Conservation (phyloP, 164 flowering plant genomes). For the Vitis amurensis region DNA sequence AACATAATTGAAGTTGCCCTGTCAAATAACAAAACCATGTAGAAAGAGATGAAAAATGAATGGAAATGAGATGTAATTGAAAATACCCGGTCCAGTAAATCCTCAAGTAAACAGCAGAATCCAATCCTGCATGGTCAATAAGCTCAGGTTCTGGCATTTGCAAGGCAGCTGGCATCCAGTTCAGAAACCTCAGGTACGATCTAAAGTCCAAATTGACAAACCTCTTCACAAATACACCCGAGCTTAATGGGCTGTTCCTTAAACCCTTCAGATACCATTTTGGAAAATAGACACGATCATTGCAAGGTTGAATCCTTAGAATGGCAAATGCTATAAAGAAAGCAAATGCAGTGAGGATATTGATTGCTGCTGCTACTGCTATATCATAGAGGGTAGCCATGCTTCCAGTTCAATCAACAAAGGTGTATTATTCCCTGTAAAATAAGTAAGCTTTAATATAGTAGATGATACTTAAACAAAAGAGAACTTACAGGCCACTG, state of each 20-base stretch:
- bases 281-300: constrained; percentile 85
- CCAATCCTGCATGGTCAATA: constrained; percentile 84
- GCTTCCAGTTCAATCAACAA: constrained; percentile 8
- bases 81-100: constrained; percentile 75
- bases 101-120: constrained; percentile 77
- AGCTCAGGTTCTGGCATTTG: constrained; percentile 86
- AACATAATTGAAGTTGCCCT: no score
- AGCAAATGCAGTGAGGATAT: constrained; percentile 63
- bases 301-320: constrained; percentile 69
- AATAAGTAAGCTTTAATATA: background rate
- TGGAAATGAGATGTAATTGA: background rate
- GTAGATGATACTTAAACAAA: background rate
- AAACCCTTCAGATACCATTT: constrained; percentile 83
- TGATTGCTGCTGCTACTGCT: constrained; percentile 64
- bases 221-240: constrained; percentile 55
- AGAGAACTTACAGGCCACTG: background rate
- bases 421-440: constrained; percentile 11
- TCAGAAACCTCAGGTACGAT: constrained; percentile 62
- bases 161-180: constrained; percentile 81
- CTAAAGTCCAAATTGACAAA: constrained; percentile 71
- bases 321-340: constrained; percentile 75
- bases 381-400: constrained; percentile 73
- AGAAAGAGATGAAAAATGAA: background rate
- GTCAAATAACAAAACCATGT: background rate
- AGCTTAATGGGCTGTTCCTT: constrained; percentile 48